phyloP scores from a whole-genome alignment of 1,284 basidiomycete species.

The Cryptococcus sp. region DNA sequence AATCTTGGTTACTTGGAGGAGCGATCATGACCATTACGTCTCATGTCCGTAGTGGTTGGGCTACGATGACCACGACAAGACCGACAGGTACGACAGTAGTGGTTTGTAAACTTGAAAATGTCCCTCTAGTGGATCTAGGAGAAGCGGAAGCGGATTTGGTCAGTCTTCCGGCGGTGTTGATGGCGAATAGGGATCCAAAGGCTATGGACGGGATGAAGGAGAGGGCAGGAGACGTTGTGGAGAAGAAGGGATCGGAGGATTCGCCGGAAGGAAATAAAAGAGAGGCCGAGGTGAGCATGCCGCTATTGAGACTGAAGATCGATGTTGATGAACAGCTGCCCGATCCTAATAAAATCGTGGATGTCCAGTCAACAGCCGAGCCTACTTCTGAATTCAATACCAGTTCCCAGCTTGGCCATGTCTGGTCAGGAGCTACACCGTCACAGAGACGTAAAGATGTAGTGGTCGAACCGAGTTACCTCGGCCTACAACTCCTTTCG shows the following conservation, averaged over 20 bases:
- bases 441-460: constrained; percentile 83
- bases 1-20: constrained; percentile 84
- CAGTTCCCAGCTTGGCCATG: constrained; percentile 51
- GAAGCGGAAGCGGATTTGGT: constrained; percentile 71
- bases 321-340: neutral
- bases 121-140: constrained; percentile 73
- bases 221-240: constrained; percentile 15
- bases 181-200: constrained; percentile 68
- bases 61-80: constrained; percentile 78
- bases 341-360: constrained; percentile 15
- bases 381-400: constrained; percentile 15
- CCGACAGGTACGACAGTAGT: constrained; percentile 83
- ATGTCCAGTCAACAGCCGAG: constrained; percentile 15
- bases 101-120: constrained; percentile 86
- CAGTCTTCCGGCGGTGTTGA: constrained; percentile 64
- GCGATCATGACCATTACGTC: constrained; percentile 79
- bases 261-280: neutral
- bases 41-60: constrained; percentile 75
- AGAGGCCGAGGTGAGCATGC: neutral
- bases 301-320: too few species aligned
- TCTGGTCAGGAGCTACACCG: constrained; percentile 77
- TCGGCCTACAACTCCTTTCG: constrained; percentile 76
- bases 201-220: constrained; percentile 55
- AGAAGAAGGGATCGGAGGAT: neutral
- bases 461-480: constrained; percentile 76